These are phyloP conservation scores for Sclerotinia sclerotiorum DNA, from an alignment of 2,329 filamentous ascomycete species.

Conservation along the genomic window DNA sequence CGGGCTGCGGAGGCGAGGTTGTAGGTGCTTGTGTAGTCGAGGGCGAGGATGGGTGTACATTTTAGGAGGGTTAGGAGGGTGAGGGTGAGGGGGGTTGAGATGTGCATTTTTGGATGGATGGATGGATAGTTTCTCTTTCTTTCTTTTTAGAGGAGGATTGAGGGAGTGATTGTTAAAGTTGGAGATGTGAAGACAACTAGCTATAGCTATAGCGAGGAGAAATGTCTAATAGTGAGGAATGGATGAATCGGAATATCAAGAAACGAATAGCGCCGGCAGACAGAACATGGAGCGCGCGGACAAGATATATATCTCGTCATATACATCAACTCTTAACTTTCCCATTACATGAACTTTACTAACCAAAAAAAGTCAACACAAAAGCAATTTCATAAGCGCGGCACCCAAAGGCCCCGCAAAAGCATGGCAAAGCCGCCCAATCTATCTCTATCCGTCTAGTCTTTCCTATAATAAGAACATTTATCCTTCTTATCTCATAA, in stretches of 20 bases:
- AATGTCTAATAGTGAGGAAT: not conserved
- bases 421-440: not conserved
- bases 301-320: conserved; percentile 13
- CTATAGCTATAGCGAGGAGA: not conserved
- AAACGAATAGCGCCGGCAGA: not conserved
- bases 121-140: not conserved
- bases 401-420: not conserved
- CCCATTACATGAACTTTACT: not conserved
- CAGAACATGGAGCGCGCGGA: not conserved
- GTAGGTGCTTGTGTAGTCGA: conserved; percentile 16
- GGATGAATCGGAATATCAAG: not conserved
- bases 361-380: not conserved
- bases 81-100: not conserved
- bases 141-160: not conserved
- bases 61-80: not conserved
- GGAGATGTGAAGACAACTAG: not conserved
- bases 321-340: not conserved
- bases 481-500: not conserved
- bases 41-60: not conserved
- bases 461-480: not conserved
- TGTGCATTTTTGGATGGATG: not conserved
- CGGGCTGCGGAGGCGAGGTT: not conserved
- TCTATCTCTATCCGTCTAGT: not conserved
- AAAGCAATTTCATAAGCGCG: conserved; percentile 1
- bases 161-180: not conserved